Evolutionary conservation across 352 stramenopile genomes (phyloP), one percentile per base, ranked within the genome.

Genomic region (Phytopythium ostracodes): DNA sequence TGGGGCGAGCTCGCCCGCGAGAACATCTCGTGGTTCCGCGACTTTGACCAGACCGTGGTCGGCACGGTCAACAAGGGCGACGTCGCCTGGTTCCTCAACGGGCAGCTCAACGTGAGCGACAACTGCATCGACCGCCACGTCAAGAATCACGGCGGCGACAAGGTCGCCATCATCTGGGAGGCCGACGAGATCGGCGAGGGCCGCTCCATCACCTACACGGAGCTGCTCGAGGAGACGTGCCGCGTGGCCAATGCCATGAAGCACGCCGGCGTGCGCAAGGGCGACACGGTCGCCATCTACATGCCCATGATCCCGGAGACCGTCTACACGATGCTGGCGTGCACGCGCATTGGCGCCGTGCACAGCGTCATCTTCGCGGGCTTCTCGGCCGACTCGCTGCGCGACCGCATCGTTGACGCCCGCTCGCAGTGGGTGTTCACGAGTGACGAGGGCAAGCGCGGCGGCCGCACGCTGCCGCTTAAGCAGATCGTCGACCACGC

Each of bases 251-350:
- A 99, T 72, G 94, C 92, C n/a, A 88, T 99, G 65, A 94, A 97
- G 62, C 71, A 84, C 20, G 73, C 79, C 18, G 96, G 96, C 40
- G 73, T 93, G n/a, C 74, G 75, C 57, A 87, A 97, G 68, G 96
- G 96, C 7, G 96, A 99, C 80, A 90, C 95, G 14, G 97, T 99
- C 5, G 97, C 95, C 20, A 88, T 99, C 36, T 99, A 99, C 83
- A 98, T 99, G 97, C 98, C 96, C 49, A 99, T 98, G 95, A 97
- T 99, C 50, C 95, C 96, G 20, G 94, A 99, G 70, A 74, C 95
- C 9, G 91, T 91, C 27, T 97, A 98, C 71, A 94, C 92, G 40
- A 99, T 99, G 96, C 80, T 99, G 31, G 96, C 97, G 2, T 99
- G 96, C 71, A 91, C 94, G 25, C 88, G 97, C 44, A 98, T 99